Evolutionary conservation across 139 green algal genomes (phyloP), one percentile per base, ranked within the genome.

Genomic region (Pleodorina starrii): DNA sequence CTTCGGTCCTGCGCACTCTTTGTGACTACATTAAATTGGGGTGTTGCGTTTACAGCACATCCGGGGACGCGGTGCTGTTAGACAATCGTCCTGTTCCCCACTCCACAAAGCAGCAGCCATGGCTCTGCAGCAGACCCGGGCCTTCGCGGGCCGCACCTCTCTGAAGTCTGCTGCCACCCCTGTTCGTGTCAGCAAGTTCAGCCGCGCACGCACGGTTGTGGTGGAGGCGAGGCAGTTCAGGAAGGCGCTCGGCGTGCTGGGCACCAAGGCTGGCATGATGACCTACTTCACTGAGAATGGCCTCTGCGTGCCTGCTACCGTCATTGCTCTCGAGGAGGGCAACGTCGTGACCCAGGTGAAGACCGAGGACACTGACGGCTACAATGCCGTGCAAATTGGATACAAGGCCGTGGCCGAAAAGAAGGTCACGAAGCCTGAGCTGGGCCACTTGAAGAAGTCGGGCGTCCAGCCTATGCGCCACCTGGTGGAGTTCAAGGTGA

Each of bases 201-300:
- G 46, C 84, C 69, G 84, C 38, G 46, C 48, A 7, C 69, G 69
- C 12, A 43, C 38, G 3, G 68, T 89, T 19, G 48, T 89, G 35
- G 84, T 89, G 48, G 84, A 89, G 84, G 84, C 84, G 11, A 77
- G 84, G 23, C 84, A 89, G 36, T 89, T 83, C 69, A 82, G 84
- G 46, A 89, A 81, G 68, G 38, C 69, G 46, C 29, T 99, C 9
- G 98, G 98, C 72, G 84, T 99, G 21, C 96, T 97, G 21, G 98
- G 96, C 57, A 99, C 96, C 50, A 99, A 99, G 95, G 98, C 97
- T 17, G 98, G 98, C 87, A 99, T 99, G 98, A 98, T 98, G 86
- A 93, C 94, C 73, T 96, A 96, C 57, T 99, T 99, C 92, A 98
- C 92, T 23, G 90, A 95, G 11, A 93, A 99, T 42, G 98, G 98